Conservation (phyloP, 2,329 filamentous ascomycete genomes). For the Bipolaris zeicola region DNA sequence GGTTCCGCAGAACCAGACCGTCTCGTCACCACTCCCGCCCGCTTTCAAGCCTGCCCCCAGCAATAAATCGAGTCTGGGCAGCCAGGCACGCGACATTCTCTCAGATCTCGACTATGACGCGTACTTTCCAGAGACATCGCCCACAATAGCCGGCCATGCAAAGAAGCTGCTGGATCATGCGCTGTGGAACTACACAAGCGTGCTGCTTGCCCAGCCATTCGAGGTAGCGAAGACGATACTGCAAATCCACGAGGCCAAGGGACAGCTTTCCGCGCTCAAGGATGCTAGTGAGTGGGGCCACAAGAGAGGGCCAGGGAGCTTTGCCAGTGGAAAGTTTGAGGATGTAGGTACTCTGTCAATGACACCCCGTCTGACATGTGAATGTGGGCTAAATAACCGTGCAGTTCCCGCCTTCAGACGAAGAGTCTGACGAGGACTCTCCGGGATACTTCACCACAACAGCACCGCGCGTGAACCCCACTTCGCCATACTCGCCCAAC, state of each 20-base stretch:
- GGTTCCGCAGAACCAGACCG: conserved; percentile 42
- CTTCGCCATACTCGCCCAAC: conserved; percentile 38
- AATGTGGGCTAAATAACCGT: conserved; percentile 23
- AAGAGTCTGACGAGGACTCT: conserved; percentile 73
- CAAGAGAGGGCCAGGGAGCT: conserved; percentile 39
- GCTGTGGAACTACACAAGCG: conserved; percentile 88
- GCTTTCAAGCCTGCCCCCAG: conserved; percentile 45
- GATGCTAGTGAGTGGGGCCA: conserved; percentile 22
- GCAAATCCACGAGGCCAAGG: conserved; percentile 68
- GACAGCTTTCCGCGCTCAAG: conserved; percentile 33
- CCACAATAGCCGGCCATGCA: conserved; percentile 70
- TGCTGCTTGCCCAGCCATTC: conserved; percentile 91
- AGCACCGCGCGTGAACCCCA: conserved; percentile 55
- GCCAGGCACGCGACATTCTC: conserved; percentile 80
- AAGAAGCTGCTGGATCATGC: conserved; percentile 82
- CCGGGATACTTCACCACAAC: conserved; percentile 82
- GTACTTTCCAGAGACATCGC: conserved; percentile 77
- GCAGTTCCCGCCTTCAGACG: conserved; percentile 61
- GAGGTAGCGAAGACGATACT: conserved; percentile 95
- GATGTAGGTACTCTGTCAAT: conserved; percentile 30
- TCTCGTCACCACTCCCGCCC: conserved; percentile 36
- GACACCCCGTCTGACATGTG: conserved; percentile 16
- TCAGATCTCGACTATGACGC: conserved; percentile 91
- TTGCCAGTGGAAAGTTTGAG: conserved; percentile 42
- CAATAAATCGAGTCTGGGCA: conserved; percentile 59